These are phyloP conservation scores for Magnusiomyces sp. DNA, from an alignment of 1,139 yeast genomes.

Conservation along the genomic window DNA sequence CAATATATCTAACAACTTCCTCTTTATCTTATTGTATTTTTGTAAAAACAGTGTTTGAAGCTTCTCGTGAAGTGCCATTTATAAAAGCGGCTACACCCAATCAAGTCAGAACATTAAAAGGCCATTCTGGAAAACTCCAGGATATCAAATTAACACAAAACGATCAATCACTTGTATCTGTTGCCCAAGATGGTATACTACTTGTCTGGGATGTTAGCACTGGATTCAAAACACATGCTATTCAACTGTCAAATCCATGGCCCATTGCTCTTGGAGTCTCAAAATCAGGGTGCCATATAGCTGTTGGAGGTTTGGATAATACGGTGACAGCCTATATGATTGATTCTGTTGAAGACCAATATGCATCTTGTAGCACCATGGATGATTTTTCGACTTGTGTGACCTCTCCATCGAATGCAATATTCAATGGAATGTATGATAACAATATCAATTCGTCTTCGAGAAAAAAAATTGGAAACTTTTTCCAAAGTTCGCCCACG, in stretches of 20 bases:
- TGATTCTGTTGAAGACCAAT: constrained; percentile 8
- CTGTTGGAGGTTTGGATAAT: constrained; percentile 80
- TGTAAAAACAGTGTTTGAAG: neutral
- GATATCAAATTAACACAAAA: constrained; percentile 63
- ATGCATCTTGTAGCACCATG: neutral
- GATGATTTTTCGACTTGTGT: neutral
- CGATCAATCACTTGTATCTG: constrained; percentile 52
- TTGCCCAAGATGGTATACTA: constrained; percentile 82
- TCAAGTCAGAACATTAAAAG: constrained; percentile 38
- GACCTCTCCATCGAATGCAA: too few relatives aligned
- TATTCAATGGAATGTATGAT: too few relatives aligned
- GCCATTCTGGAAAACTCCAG: constrained; percentile 70
- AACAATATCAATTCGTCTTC: constrained; percentile 14
- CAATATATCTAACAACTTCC: neutral
- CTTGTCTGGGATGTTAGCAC: constrained; percentile 76
- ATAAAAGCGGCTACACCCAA: neutral
- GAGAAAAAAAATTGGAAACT: constrained; percentile 6
- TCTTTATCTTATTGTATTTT: too few relatives aligned
- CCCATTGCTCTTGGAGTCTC: constrained; percentile 68
- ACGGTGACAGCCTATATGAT: constrained; percentile 61
- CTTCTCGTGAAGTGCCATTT: constrained; percentile 12
- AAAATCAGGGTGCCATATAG: constrained; percentile 56
- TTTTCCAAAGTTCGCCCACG: constrained; percentile 4
- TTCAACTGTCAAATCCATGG: constrained; percentile 54
- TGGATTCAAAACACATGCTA: constrained; percentile 64